Evolutionary conservation across 2,329 filamentous ascomycete species (phyloP), one percentile per base, ranked within the genome.

Genomic region (Zasmidium citrigriseum): DNA sequence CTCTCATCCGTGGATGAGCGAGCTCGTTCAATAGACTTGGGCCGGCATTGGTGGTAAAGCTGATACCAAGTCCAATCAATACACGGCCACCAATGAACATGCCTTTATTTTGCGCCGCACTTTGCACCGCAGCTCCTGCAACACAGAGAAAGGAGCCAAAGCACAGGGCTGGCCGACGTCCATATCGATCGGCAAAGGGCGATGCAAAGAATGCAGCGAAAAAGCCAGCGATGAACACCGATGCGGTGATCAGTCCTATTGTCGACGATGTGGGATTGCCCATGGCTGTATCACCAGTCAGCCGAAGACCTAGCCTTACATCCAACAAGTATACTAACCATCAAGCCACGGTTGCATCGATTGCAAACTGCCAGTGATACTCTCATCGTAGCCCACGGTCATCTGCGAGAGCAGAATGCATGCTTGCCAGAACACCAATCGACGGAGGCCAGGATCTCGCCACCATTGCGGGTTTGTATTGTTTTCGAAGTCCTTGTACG

Each of bases 401-500:
- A 53, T 52, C 44, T 59, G 57, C 2, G 46, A 48, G n/a, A 48
- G 47, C n/a, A 58, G 46, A 21, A 58, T 58, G 29, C 51, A 44
- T 21, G 46, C 24, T 20, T 50, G 46, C 46, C 46, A 52, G 22
- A 38, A 34, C 3, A 50, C 50, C 21, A 65, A 54, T 16, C 51
- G 45, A n/a, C 63, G 60, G 14, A 65, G 57, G 20, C 58, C 60
- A 3, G 55, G 53, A 45, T 67, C 63, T n/a, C 55, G 54, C n/a
- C 51, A 63, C 65, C 65, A 65, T 44, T 55, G 49, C 18, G 61
- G 20, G 38, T 65, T 54, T 20, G 57, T 58, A 27, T 65, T 64
- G 48, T 65, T 67, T 16, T 54, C 55, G 4, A 64, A n/a, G 34
- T 41, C 34, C 52, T 61, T 63, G 55, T 61, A 65, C 1, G 51